Conservation (phyloP, 441 rosid species). For the Gossypium schwendimanii region DNA sequence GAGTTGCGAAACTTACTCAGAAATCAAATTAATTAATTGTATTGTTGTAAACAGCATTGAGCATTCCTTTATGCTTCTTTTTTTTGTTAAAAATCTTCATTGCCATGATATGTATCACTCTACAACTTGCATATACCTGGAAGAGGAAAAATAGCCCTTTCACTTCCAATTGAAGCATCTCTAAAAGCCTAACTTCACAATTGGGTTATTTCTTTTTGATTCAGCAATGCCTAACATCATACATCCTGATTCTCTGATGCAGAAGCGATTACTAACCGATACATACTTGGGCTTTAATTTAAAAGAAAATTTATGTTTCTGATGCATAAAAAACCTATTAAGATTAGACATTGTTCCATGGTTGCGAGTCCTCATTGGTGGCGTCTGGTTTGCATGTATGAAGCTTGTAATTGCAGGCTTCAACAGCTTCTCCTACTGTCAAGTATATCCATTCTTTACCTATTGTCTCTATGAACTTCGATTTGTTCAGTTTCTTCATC, state of each 20-base stretch:
- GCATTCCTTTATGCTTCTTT: background rate
- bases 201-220: background rate
- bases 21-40: background rate
- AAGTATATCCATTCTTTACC: constrained; percentile 77
- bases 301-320: background rate
- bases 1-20: background rate
- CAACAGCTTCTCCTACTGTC: constrained; percentile 87
- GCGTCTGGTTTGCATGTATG: constrained; percentile 40
- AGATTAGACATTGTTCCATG: constrained; percentile 42
- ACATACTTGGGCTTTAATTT: constrained; percentile 6
- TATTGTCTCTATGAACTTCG: constrained; percentile 54
- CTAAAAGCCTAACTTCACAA: background rate
- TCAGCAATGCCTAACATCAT: background rate
- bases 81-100: background rate
- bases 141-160: constrained; percentile 15
- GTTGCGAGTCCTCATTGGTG: constrained; percentile 27
- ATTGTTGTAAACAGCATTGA: background rate
- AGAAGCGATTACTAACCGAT: background rate
- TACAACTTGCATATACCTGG: background rate
- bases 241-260: constrained; percentile 5
- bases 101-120: background rate
- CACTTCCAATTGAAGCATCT: constrained; percentile 2
- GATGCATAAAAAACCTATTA: background rate
- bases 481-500: constrained; percentile 76
- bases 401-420: constrained; percentile 74